phyloP scores from a whole-genome alignment of 176 grass and related monocot species.

The bread wheat (Triticum aestivum) region IWGSC_CS_RefSeq_v2.1 NC_057794.1:364320781-364321280 shows the following conservation, averaged over 20 bases:
- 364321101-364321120: neutral
- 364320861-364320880: conserved; percentile 78
- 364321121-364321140: neutral
- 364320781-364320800: neutral
- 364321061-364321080: conserved; percentile 39
- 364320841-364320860: conserved; percentile 39
- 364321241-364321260: neutral
- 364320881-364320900: conserved; percentile 80
- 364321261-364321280: neutral
- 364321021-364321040: conserved; percentile 38
- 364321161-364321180: neutral
- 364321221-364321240: neutral
- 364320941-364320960: conserved; percentile 53
- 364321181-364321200: neutral
- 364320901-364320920: conserved; percentile 83
- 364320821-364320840: conserved; percentile 28
- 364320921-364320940: conserved; percentile 94
- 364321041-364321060: conserved; percentile 50
- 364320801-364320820: neutral
- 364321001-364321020: neutral
- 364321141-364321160: neutral
- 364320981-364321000: conserved; percentile 7
- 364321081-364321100: conserved; percentile 29
- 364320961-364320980: neutral
- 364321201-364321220: neutral